Evolutionary conservation across 176 grass and related monocot species (phyloP).

Genomic region (Bonia amplexicaulis): DNA sequence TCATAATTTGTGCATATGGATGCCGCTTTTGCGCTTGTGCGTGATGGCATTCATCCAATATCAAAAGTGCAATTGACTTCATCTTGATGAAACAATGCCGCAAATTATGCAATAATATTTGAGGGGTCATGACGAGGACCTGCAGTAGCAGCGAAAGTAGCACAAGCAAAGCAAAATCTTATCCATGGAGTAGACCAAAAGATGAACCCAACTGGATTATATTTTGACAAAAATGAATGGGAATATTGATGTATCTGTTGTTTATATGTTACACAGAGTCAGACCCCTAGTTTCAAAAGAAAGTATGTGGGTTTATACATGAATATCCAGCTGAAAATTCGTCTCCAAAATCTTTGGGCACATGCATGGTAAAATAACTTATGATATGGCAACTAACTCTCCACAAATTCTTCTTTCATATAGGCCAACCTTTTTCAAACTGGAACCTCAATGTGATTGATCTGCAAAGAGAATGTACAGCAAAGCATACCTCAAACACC

Average conservation of each 20-base stretch:
- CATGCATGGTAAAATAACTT: slow-evolving; percentile 14
- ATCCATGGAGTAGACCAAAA: slow-evolving; percentile 17
- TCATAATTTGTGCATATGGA: slow-evolving; percentile 95
- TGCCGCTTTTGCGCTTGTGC: slow-evolving; percentile 72
- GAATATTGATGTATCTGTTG: slow-evolving; percentile 1
- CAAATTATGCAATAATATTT: slow-evolving; percentile 84
- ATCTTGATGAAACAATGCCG: slow-evolving; percentile 89
- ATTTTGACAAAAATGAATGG: not conserved
- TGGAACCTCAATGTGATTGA: not conserved
- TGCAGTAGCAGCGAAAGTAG: slow-evolving; percentile 33
- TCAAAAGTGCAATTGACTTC: slow-evolving; percentile 65
- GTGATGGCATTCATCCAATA: slow-evolving; percentile 96
- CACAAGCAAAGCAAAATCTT: slow-evolving; percentile 25
- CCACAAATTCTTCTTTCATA: not conserved
- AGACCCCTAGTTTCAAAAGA: slow-evolving; percentile 15
- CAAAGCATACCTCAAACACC: slow-evolving; percentile 52
- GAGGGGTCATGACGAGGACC: slow-evolving; percentile 93
- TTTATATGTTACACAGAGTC: not conserved
- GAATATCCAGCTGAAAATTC: not conserved
- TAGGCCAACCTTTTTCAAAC: slow-evolving; percentile 11
- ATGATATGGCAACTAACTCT: slow-evolving; percentile 1
- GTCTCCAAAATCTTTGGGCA: not conserved
- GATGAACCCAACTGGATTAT: not conserved
- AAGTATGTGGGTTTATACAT: not conserved
- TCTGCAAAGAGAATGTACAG: slow-evolving; percentile 8